Percentiles rank a stretch among this genome's conserved stretches.
Conservation (phyloP, 2,329 filamentous ascomycete genomes). For the Spiromastix sp. region DNA sequence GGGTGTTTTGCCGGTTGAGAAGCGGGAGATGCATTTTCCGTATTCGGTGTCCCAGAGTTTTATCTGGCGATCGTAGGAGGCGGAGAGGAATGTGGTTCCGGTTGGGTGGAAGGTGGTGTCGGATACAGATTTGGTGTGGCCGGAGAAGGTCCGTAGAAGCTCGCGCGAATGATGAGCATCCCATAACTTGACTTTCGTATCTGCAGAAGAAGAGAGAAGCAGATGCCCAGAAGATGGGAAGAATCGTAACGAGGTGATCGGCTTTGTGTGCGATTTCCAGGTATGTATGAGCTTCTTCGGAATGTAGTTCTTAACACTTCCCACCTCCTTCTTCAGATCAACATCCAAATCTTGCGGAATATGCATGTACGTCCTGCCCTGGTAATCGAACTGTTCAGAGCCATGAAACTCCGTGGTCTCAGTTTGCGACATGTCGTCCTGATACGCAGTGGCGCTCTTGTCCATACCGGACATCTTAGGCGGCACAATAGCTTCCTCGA, state of each 20-base stretch:
- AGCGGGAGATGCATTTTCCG: slow-evolving; percentile 75
- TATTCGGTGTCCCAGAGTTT: slow-evolving; percentile 98
- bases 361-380: slow-evolving; percentile 96
- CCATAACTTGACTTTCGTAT: slow-evolving; percentile 86
- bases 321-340: slow-evolving; percentile 70
- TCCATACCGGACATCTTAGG: slow-evolving; percentile 39
- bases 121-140: slow-evolving; percentile 81
- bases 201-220: slow-evolving; percentile 78
- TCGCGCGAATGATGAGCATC: slow-evolving; percentile 87
- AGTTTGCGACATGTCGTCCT: slow-evolving; percentile 47
- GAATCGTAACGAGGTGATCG: slow-evolving; percentile 81
- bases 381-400: slow-evolving; percentile 75
- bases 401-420: slow-evolving; percentile 89
- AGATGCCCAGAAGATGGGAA: slow-evolving; percentile 83
- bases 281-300: slow-evolving; percentile 89
- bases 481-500: slow-evolving; percentile 59
- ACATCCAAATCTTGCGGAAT: slow-evolving; percentile 82
- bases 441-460: slow-evolving; percentile 41
- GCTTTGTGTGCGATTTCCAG: slow-evolving; percentile 76
- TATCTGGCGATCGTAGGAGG: slow-evolving; percentile 89
- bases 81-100: slow-evolving; percentile 78
- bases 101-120: slow-evolving; percentile 78
- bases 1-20: slow-evolving; percentile 87
- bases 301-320: slow-evolving; percentile 77
- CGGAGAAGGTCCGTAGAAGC: slow-evolving; percentile 80